phyloP scores from a whole-genome alignment of 192 early-diverging fungal genomes.

The Phlyctochytrium planicorne region DNA sequence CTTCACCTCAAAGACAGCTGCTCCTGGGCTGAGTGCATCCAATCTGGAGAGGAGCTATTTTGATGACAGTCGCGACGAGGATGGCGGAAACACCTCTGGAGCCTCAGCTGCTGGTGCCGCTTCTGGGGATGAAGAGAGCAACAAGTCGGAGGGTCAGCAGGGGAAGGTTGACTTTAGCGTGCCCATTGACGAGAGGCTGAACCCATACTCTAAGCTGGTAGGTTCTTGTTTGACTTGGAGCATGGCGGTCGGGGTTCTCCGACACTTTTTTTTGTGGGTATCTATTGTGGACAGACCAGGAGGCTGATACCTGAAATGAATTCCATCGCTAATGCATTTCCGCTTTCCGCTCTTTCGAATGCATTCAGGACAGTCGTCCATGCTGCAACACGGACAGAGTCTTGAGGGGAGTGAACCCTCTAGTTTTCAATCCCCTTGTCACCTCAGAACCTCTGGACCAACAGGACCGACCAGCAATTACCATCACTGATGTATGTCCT shows the following conservation, averaged over 20 bases:
- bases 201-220: neutral
- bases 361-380: neutral
- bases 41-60: neutral
- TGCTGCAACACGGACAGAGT: conserved; percentile 16
- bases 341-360: conserved; percentile 1
- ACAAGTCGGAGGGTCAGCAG: neutral
- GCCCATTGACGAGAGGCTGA: conserved; percentile 1
- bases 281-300: neutral
- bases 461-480: conserved; percentile 35
- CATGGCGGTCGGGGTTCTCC: neutral
- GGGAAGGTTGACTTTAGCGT: neutral
- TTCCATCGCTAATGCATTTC: neutral
- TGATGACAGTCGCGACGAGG: neutral
- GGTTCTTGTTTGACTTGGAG: neutral
- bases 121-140: neutral
- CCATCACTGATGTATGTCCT: conserved; percentile 37
- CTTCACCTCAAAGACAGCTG: neutral
- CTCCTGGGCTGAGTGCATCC: neutral
- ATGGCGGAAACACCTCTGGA: neutral
- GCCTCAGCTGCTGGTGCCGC: neutral
- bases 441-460: conserved; percentile 4
- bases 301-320: neutral
- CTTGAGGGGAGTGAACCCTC: neutral
- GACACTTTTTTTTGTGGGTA: too few relatives aligned
- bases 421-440: conserved; percentile 14